phyloP scores from a whole-genome alignment of 805 yeast genomes.

The Suhomyces canberraensis region DNA sequence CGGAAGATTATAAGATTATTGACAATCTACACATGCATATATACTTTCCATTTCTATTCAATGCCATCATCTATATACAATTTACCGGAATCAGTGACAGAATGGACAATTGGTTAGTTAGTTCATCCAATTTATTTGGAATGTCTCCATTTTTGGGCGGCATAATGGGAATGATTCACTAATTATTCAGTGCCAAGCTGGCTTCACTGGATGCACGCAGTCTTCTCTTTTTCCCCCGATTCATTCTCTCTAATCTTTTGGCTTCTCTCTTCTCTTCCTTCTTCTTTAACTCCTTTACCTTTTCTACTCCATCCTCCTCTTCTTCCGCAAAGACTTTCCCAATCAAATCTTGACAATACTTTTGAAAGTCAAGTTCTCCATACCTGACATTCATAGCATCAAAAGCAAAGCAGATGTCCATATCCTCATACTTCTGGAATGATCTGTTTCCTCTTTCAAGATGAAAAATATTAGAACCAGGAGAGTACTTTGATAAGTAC shows the following conservation, averaged over 20 bases:
- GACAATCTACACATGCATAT: no score
- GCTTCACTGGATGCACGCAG: no score
- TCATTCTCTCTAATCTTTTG: slow-evolving; percentile 30
- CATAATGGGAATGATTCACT: no score
- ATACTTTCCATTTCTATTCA: no score
- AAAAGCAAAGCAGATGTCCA: slow-evolving; percentile 38
- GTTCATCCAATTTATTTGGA: no score
- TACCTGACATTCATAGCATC: slow-evolving; percentile 36
- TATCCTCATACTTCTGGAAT: slow-evolving; percentile 22
- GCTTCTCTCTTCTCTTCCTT: slow-evolving; percentile 35
- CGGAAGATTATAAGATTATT: no score
- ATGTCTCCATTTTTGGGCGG: no score
- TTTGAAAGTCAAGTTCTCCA: slow-evolving; percentile 26
- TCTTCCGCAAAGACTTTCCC: slow-evolving; percentile 23
- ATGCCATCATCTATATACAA: no score
- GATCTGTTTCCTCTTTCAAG: slow-evolving; percentile 7
- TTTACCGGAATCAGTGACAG: no score
- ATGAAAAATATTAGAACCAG: slow-evolving; percentile 25
- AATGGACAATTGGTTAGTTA: no score
- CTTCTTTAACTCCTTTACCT: slow-evolving; percentile 20
- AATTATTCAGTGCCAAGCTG: no score
- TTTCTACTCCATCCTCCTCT: slow-evolving; percentile 16
- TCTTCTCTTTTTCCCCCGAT: slow-evolving; percentile 17
- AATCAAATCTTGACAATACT: slow-evolving; percentile 21
- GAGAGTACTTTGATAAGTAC: slow-evolving; percentile 25